Conservation (phyloP, 345 rosid species). For the Camelina sativa region DNA sequence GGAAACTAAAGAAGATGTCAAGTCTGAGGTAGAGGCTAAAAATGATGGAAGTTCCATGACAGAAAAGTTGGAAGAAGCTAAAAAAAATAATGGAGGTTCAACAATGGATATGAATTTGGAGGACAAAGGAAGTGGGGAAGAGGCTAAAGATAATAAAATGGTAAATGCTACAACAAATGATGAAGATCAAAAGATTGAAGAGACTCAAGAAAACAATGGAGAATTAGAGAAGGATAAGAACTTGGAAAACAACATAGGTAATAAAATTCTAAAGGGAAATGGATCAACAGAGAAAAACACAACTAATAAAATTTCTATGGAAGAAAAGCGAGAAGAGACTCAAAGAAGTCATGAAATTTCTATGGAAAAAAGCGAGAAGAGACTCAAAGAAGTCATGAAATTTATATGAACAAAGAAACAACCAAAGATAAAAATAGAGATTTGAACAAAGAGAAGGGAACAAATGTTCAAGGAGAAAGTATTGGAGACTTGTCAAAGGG, state of each 20-base stretch:
- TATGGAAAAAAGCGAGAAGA: too few relatives aligned
- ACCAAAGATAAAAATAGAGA: not conserved
- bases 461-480: not conserved
- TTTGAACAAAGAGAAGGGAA: not conserved
- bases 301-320: not conserved
- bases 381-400: not conserved
- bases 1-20: conserved; percentile 16
- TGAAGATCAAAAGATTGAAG: not conserved
- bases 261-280: not conserved
- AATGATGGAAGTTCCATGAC: not conserved
- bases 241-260: not conserved
- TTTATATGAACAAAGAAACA: not conserved
- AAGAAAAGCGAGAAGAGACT: too few relatives aligned
- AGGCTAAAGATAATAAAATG: not conserved
- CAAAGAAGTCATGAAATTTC: too few relatives aligned
- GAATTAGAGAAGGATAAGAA: conserved; percentile 8
- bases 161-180: not conserved
- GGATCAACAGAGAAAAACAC: not conserved
- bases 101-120: conserved; percentile 11
- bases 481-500: not conserved
- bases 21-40: not conserved
- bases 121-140: not conserved
- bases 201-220: conserved; percentile 23
- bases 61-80: not conserved
- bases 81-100: not conserved